Conservation (phyloP, 1,139 yeast species). For the Candida albicans region DNA sequence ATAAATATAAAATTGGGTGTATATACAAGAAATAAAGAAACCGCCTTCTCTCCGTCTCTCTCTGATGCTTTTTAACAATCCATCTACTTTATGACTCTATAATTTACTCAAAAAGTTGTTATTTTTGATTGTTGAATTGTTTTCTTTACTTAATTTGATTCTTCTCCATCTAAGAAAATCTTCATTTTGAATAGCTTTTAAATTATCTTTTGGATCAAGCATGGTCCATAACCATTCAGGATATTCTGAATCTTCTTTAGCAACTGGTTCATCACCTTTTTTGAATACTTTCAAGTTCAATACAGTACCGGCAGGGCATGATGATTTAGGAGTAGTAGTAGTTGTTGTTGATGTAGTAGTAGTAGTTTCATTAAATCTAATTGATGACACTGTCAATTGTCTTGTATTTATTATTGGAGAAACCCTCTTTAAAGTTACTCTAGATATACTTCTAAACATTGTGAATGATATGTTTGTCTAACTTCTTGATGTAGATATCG, state of each 20-base stretch:
- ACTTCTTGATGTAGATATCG: background rate
- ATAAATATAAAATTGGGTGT: no score
- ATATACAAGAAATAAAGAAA: background rate
- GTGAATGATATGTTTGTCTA: background rate
- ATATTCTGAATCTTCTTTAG: conserved; percentile 82
- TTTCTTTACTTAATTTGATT: conserved; percentile 63
- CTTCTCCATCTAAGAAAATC: conserved; percentile 70
- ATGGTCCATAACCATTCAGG: conserved; percentile 97
- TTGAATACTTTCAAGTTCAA: conserved; percentile 77
- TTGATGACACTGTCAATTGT: conserved; percentile 3
- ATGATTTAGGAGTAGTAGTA: conserved; percentile 27
- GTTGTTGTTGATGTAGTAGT: background rate
- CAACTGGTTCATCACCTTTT: conserved; percentile 85
- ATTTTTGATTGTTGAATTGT: conserved; percentile 70
- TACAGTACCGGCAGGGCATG: conserved; percentile 73
- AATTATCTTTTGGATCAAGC: conserved; percentile 60
- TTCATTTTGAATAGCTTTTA: conserved; percentile 50
- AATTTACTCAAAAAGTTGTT: conserved; percentile 69
- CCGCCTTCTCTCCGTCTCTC: background rate
- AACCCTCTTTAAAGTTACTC: background rate
- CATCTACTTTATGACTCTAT: conserved; percentile 19
- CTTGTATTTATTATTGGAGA: conserved; percentile 7
- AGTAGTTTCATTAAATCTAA: conserved; percentile 1
- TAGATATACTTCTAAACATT: conserved; percentile 7
- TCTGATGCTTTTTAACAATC: background rate